Evolutionary conservation across 73 alveolate genomes (phyloP).

Genomic region (Symbiodinium natans): DNA sequence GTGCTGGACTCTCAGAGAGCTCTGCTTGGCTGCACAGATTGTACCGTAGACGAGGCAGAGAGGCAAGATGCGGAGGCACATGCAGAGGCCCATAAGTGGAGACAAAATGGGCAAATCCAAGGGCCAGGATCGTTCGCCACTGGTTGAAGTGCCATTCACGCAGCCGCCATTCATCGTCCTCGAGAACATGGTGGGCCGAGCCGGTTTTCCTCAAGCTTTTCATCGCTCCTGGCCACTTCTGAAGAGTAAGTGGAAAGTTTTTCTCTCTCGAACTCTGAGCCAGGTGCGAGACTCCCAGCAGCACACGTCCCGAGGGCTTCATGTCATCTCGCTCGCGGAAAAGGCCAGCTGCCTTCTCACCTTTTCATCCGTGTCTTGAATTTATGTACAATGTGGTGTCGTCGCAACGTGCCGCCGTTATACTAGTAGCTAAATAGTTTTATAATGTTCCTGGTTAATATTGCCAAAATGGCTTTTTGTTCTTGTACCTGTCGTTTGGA

Average conservation of each 20-base stretch:
- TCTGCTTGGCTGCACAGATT: background rate
- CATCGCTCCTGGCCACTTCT: too few relatives aligned
- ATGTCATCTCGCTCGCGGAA: constrained; percentile 87
- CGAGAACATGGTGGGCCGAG: constrained; percentile 74
- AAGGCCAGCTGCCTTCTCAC: constrained; percentile 50
- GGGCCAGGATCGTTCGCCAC: constrained; percentile 68
- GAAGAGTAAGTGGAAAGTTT: too few relatives aligned
- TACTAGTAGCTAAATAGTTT: too few relatives aligned
- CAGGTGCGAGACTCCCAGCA: constrained; percentile 94
- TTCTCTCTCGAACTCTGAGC: too few relatives aligned
- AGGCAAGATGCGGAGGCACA: too few relatives aligned
- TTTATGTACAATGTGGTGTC: background rate
- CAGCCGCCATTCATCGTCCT: constrained; percentile 92
- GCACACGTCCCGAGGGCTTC: constrained; percentile 92
- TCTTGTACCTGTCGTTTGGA: background rate
- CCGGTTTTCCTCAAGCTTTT: background rate
- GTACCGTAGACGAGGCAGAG: background rate
- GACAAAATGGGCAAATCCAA: background rate
- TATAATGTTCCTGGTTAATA: too few relatives aligned
- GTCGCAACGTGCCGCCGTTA: background rate
- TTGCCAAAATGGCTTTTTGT: background rate
- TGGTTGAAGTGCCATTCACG: constrained; percentile 76
- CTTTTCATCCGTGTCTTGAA: too few relatives aligned
- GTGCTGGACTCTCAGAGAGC: constrained; percentile 1
- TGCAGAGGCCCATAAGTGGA: too few relatives aligned